Percentiles rank a stretch among this genome's conserved stretches.
Evolutionary conservation across 1,284 basidiomycete species (phyloP).

Genomic region (Pseudozyma hubeiensis): DNA sequence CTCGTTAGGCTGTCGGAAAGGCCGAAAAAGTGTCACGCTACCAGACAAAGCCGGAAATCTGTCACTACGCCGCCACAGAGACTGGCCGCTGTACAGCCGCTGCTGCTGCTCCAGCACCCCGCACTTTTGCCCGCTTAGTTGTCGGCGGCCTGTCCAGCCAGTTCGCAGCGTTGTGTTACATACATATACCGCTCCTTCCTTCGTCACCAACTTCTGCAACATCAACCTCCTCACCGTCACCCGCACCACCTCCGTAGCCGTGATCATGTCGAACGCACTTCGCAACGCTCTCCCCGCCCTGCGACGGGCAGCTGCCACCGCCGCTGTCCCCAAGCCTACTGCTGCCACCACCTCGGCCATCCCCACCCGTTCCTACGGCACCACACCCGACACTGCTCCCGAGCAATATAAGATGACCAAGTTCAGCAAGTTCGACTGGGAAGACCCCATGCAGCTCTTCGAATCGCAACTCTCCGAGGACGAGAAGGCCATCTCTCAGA

Average conservation of each 20-base stretch:
- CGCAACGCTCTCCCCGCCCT: conserved; percentile 34
- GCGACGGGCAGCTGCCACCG: conserved; percentile 18
- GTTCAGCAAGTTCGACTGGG: conserved; percentile 77
- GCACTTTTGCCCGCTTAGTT: background rate
- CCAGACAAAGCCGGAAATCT: too few species aligned
- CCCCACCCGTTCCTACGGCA: conserved; percentile 26
- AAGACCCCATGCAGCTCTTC: conserved; percentile 70
- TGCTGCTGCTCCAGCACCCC: background rate
- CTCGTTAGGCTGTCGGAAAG: too few species aligned
- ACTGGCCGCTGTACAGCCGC: background rate
- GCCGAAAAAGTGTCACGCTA: too few species aligned
- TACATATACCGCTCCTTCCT: conserved; percentile 20
- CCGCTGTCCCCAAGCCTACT: background rate
- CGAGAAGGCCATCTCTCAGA: conserved; percentile 87
- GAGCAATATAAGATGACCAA: conserved; percentile 60
- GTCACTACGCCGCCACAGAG: too few species aligned
- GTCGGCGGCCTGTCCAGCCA: too few species aligned
- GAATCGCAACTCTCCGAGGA: conserved; percentile 80
- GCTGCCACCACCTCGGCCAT: conserved; percentile 9
- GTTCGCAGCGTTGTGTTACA: background rate
- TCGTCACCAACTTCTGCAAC: background rate
- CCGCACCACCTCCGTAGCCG: background rate
- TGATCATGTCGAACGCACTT: conserved; percentile 45
- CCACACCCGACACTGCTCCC: conserved; percentile 39
- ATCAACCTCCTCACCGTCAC: background rate